Base-by-base conservation (phyloP, 2,329 filamentous ascomycete genomes). In the Fusarium anthophilum region DNA sequence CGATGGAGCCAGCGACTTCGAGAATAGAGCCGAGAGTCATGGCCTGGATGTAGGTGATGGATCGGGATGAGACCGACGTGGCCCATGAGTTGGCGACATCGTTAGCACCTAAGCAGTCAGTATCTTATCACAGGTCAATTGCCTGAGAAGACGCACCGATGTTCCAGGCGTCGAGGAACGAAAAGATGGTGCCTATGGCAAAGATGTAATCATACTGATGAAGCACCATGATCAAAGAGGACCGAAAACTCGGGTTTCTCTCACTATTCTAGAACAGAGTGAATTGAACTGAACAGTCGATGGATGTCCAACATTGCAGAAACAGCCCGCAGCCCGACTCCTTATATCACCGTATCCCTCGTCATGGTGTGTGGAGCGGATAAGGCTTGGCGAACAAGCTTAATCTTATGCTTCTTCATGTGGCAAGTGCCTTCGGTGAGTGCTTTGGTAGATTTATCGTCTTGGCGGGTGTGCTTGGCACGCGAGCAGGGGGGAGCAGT, bases 41-140 rank as follows among this genome's bases (percentile, higher is more conserved):
- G 74, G 88, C 90, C 77, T 91, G 89, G 68, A 88, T 73, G 79
- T 91, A 89, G 9, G 85, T 86, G 65, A 92, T 82, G 67, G 92
- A 93, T 59, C 91, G 86, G 30, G 92, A 93, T 4, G 91, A 92
- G 70, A 94, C 92, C 76, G 90, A 92, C 28, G 91, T 93, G n/a
- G 91, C 91, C 90, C 91, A 94, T 6, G 91, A 89, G 84, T 94
- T 94, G 81, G 92, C 92, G 68, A 94, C 92, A 91, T 94, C 92
- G 83, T 79, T 79, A 47, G 78, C 78, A 76, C 77, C 77, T 79
- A 20, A 3, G 2, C 20, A 1, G 26, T 62, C n/a, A 67, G 58
- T 57, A 37, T 6, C 17, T 79, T 1, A 8, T 14, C 20, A 1
- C 6, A 26, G 13, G 8, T 13, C 2, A 4, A 13, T 15, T 12